Percentiles rank a stretch among this genome's conserved stretches.
These are phyloP conservation scores for Pyracantha coccinea DNA, from an alignment of 331 rosid species.

Conservation along the genomic window DNA sequence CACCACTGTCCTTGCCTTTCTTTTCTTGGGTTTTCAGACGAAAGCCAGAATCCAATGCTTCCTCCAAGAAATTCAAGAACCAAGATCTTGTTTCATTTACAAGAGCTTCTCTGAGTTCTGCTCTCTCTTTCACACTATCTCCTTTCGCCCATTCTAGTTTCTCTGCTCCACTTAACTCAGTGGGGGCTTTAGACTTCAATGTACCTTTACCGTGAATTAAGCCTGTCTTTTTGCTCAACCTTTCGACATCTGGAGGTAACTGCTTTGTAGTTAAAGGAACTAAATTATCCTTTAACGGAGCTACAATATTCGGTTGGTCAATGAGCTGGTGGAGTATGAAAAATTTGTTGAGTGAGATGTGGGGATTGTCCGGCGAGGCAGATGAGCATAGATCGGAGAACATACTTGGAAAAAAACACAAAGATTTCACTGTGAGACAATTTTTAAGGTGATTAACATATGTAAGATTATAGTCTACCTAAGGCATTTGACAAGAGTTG, in stretches of 20 bases:
- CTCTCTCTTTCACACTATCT: conserved; percentile 45
- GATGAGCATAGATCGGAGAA: conserved; percentile 61
- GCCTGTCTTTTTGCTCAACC: conserved; percentile 31
- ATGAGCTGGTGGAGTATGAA: conserved; percentile 60
- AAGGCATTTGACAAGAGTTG: conserved; percentile 62
- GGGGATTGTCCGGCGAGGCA: conserved; percentile 69
- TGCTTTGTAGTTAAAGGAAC: conserved; percentile 25
- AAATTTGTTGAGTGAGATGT: conserved; percentile 55
- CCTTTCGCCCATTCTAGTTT: conserved; percentile 83
- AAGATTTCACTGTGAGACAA: neutral
- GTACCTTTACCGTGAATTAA: conserved; percentile 22
- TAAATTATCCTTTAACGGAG: conserved; percentile 40
- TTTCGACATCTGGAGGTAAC: conserved; percentile 37
- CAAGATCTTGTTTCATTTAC: conserved; percentile 69
- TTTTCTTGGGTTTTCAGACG: conserved; percentile 32
- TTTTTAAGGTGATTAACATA: neutral
- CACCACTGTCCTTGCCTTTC: conserved; percentile 48
- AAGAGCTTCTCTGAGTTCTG: conserved; percentile 47
- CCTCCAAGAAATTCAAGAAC: conserved; percentile 74
- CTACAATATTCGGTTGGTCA: conserved; percentile 39
- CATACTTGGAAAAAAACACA: conserved; percentile 33
- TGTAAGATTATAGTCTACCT: conserved; percentile 30
- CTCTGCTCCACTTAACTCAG: conserved; percentile 40
- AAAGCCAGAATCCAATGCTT: conserved; percentile 69
- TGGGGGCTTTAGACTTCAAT: conserved; percentile 29